Evolutionary conservation across 306 rosid species (phyloP).

Genomic region (Boehmeria nivea): DNA sequence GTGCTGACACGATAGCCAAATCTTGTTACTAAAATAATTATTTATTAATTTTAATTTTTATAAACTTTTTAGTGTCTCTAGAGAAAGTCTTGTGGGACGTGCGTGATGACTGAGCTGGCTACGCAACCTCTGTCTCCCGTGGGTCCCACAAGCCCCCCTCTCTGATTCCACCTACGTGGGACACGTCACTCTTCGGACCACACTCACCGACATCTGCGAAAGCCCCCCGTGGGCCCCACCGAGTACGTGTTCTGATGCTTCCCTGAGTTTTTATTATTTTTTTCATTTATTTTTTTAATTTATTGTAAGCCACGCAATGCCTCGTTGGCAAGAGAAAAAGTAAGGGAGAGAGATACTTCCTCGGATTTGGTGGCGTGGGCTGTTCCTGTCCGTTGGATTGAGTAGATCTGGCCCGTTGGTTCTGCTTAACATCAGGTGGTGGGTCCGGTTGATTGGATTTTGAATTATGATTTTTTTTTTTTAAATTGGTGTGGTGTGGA

Average conservation of each 20-base stretch:
- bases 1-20: constrained; percentile 20
- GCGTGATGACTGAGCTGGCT: constrained; percentile 20
- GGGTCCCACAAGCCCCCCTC: constrained; percentile 18
- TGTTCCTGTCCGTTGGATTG: constrained; percentile 5
- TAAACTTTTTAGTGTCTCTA: constrained; percentile 1
- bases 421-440: neutral
- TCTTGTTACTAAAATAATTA: neutral
- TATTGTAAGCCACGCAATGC: constrained; percentile 3
- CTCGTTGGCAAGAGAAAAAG: constrained; percentile 14
- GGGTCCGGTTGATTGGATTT: constrained; percentile 6
- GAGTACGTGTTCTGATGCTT: constrained; percentile 10
- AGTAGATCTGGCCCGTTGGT: neutral
- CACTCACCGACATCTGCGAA: constrained; percentile 20
- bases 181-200: constrained; percentile 21
- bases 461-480: neutral
- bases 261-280: no score
- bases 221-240: constrained; percentile 11
- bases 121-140: constrained; percentile 11
- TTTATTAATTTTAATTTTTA: neutral
- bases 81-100: constrained; percentile 3
- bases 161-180: constrained; percentile 10
- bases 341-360: neutral
- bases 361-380: constrained; percentile 10
- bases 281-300: neutral
- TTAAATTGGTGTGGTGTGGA: neutral